Conservation (phyloP, 163 green algal species). For the Chlorella variabilis region DNA sequence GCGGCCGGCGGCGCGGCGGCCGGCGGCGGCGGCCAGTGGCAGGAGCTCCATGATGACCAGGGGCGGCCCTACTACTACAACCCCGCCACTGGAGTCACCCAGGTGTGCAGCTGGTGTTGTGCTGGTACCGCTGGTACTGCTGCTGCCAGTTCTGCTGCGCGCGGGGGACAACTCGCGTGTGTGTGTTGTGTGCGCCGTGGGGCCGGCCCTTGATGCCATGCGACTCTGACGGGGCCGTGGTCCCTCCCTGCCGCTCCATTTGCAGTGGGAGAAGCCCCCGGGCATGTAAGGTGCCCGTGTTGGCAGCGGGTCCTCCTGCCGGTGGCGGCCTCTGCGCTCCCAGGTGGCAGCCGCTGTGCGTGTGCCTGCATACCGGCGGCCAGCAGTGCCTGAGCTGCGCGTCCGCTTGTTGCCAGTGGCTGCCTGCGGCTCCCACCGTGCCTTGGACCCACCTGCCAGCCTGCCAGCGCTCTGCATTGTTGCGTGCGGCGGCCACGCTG, state of each 20-base stretch:
- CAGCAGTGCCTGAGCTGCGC: not conserved
- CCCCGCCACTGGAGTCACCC: constrained; percentile 80
- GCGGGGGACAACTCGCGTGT: too few species aligned
- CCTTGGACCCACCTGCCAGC: not conserved
- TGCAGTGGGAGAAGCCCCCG: constrained; percentile 86
- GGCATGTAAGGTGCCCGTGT: constrained; percentile 67
- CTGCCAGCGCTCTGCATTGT: not conserved
- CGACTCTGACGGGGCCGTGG: too few species aligned
- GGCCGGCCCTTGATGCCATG: too few species aligned
- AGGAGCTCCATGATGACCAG: constrained; percentile 83
- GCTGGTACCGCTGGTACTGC: too few species aligned
- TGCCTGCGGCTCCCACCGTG: not conserved
- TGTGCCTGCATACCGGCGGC: not conserved
- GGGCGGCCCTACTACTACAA: constrained; percentile 95
- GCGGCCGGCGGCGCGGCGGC: not conserved
- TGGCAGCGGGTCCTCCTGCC: too few species aligned
- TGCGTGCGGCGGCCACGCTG: not conserved
- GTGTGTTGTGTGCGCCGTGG: too few species aligned
- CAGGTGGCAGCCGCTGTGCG: not conserved
- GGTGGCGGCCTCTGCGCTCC: not conserved
- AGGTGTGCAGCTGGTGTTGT: constrained; percentile 70
- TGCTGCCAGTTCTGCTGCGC: too few species aligned
- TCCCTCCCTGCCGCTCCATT: too few species aligned
- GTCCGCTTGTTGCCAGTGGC: not conserved
- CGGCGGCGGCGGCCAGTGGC: constrained; percentile 57